Conservation (phyloP, 805 yeast genomes). For the Komagataella phaffii region DNA sequence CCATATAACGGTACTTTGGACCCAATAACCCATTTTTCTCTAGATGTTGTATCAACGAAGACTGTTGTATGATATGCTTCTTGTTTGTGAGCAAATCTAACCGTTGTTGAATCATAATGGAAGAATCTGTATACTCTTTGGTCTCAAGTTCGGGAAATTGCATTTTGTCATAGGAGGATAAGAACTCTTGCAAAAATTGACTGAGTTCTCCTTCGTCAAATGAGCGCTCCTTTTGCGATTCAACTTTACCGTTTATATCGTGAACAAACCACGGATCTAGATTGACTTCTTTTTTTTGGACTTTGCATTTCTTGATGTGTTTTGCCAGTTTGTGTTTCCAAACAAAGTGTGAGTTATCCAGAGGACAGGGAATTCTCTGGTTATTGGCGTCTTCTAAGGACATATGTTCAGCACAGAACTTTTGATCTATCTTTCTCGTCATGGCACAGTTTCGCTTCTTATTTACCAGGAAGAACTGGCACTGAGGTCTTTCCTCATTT, state of each 20-base stretch:
- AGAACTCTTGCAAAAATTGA: constrained; percentile 8
- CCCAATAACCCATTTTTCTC: constrained; percentile 25
- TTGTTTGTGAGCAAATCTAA: constrained; percentile 36
- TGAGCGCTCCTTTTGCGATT: constrained; percentile 1
- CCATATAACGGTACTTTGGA: constrained; percentile 31
- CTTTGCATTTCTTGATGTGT: constrained; percentile 55
- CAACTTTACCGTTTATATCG: constrained; percentile 28
- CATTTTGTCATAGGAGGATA: constrained; percentile 4
- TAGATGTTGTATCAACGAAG: constrained; percentile 64
- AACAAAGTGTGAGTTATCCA: constrained; percentile 63
- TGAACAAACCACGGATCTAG: constrained; percentile 36
- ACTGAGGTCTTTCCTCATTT: constrained; percentile 8
- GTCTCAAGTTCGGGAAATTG: constrained; percentile 4
- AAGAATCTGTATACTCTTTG: constrained; percentile 10
- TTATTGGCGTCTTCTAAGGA: constrained; percentile 3
- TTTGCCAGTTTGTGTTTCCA: constrained; percentile 41
- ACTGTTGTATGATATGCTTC: constrained; percentile 76
- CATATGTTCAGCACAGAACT: constrained; percentile 48
- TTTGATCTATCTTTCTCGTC: constrained; percentile 29
- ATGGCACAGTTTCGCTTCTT: constrained; percentile 42
- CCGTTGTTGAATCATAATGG: constrained; percentile 25
- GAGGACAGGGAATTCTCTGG: constrained; percentile 56
- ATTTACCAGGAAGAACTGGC: constrained; percentile 30
- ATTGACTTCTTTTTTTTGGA: constrained; percentile 18
- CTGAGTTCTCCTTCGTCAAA: constrained; percentile 10